phyloP scores from a whole-genome alignment of 1,284 basidiomycete species.

The Ganoderma multipileum region DNA sequence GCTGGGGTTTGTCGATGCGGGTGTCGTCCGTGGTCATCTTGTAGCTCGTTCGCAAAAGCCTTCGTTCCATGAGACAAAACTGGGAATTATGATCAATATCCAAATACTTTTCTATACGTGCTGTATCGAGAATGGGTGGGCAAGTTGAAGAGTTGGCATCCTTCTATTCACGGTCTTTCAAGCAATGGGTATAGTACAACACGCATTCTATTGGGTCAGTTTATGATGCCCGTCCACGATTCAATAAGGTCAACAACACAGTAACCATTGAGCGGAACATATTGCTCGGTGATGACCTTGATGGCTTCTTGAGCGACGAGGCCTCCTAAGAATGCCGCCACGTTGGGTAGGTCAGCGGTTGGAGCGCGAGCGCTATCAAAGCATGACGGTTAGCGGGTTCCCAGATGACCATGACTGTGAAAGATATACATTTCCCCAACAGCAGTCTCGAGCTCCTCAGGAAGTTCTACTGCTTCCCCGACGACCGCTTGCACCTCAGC shows the following conservation, averaged over 20 bases:
- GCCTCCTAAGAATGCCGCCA: constrained; percentile 92
- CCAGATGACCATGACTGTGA: neutral
- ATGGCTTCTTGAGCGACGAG: constrained; percentile 97
- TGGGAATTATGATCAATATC: constrained; percentile 2
- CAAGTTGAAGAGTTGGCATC: neutral
- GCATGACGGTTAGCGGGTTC: constrained; percentile 14
- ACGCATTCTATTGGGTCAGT: constrained; percentile 2
- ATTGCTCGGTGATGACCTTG: constrained; percentile 97
- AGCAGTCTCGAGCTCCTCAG: constrained; percentile 67
- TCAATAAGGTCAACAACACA: constrained; percentile 90
- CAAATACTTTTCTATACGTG: constrained; percentile 16
- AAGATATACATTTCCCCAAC: constrained; percentile 81
- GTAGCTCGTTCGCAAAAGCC: neutral
- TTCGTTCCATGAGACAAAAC: neutral
- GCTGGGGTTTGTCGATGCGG: neutral
- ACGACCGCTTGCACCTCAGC: constrained; percentile 42
- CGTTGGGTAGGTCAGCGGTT: constrained; percentile 89
- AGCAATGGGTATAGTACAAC: constrained; percentile 55
- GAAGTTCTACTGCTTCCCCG: constrained; percentile 52
- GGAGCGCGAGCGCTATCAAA: constrained; percentile 77
- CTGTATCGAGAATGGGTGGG: neutral
- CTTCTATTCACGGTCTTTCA: constrained; percentile 15
- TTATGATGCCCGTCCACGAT: constrained; percentile 72
- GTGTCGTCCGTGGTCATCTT: neutral
- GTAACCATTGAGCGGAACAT: constrained; percentile 89